Evolutionary conservation across 805 yeast species (phyloP).

Genomic region (Candida silvatica): DNA sequence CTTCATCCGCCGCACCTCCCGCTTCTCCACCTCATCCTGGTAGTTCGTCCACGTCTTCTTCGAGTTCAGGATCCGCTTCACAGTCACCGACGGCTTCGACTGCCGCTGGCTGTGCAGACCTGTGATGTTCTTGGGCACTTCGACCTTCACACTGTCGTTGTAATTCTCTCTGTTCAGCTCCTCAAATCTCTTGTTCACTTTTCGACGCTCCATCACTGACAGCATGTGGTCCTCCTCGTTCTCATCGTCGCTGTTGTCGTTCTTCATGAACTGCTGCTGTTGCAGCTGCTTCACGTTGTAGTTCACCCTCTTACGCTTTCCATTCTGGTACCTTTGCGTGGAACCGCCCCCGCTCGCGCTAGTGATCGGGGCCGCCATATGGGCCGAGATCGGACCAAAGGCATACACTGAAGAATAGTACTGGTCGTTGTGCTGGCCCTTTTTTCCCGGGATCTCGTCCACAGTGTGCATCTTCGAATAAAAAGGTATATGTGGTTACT

Average conservation of each 20-base stretch:
- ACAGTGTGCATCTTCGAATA: slow-evolving; percentile 25
- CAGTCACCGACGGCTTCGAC: slow-evolving; percentile 23
- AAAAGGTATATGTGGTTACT: too few species aligned
- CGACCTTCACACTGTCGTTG: slow-evolving; percentile 28
- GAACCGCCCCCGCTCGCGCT: neutral
- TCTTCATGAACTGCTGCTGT: slow-evolving; percentile 17
- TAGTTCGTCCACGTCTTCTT: slow-evolving; percentile 32
- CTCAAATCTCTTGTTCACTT: slow-evolving; percentile 28
- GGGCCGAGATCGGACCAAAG: slow-evolving; percentile 6
- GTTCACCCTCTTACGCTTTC: slow-evolving; percentile 24
- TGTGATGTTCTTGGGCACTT: slow-evolving; percentile 27
- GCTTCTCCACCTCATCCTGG: slow-evolving; percentile 32
- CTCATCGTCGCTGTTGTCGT: slow-evolving; percentile 5
- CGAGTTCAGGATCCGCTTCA: slow-evolving; percentile 30
- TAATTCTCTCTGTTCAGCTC: slow-evolving; percentile 37
- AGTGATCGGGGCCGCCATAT: neutral
- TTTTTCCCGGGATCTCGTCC: slow-evolving; percentile 22
- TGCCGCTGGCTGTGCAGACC: slow-evolving; percentile 9
- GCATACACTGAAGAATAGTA: slow-evolving; percentile 22
- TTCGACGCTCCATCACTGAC: slow-evolving; percentile 24
- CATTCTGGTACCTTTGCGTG: slow-evolving; percentile 1
- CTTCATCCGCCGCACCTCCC: slow-evolving; percentile 22
- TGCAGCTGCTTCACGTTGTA: slow-evolving; percentile 25
- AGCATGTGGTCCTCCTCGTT: slow-evolving; percentile 2
- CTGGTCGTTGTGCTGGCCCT: slow-evolving; percentile 16